Percentiles rank a stretch among this genome's conserved stretches.
Evolutionary conservation across 2,329 filamentous ascomycete genomes (phyloP).

Genomic region (Fusarium musae): DNA sequence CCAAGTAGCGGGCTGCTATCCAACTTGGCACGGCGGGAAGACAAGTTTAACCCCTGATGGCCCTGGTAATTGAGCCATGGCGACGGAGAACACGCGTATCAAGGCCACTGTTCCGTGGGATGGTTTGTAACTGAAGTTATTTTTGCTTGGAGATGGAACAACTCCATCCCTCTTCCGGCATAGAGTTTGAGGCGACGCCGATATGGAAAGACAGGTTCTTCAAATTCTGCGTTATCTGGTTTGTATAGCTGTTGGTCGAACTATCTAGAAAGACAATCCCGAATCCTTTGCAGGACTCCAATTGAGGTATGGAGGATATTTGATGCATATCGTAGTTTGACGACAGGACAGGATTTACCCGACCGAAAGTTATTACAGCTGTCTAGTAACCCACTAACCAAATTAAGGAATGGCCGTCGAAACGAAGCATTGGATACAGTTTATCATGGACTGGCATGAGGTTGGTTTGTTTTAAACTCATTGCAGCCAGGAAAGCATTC

Average conservation of each 20-base stretch:
- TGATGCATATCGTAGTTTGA: neutral
- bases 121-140: constrained; percentile 16
- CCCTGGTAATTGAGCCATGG: constrained; percentile 25
- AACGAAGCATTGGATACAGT: constrained; percentile 9
- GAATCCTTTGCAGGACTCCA: neutral
- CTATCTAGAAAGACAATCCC: neutral
- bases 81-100: constrained; percentile 26
- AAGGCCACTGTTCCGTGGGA: constrained; percentile 12
- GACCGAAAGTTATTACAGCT: neutral
- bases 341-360: neutral
- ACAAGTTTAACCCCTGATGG: constrained; percentile 29
- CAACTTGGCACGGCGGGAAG: constrained; percentile 31
- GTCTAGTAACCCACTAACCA: constrained; percentile 1
- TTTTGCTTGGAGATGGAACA: constrained; percentile 3
- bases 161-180: neutral
- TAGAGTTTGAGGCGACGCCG: neutral
- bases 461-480: constrained; percentile 11
- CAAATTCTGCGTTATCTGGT: neutral
- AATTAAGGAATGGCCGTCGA: constrained; percentile 28
- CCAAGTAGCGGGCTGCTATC: constrained; percentile 21
- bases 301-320: neutral
- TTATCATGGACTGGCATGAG: constrained; percentile 2
- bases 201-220: neutral
- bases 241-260: neutral
- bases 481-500: neutral